phyloP scores from a whole-genome alignment of 129 eudicot genomes.

The Helianthus tuberosus region DNA sequence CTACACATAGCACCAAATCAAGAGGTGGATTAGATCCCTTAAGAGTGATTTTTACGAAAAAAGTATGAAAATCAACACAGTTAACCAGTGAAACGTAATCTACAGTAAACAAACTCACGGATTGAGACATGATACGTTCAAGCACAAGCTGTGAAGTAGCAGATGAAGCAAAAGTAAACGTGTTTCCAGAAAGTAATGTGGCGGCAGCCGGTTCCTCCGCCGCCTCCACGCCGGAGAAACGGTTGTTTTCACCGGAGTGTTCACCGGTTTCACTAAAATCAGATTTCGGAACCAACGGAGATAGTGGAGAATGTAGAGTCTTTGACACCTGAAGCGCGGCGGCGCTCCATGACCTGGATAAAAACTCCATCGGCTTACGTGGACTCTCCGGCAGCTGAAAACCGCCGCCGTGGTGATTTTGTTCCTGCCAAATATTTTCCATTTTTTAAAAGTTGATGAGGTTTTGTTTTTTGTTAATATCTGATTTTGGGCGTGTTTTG shows the following conservation, averaged over 20 bases:
- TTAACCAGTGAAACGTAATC: not conserved
- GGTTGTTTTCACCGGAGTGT: constrained; percentile 28
- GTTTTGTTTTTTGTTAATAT: constrained; percentile 16
- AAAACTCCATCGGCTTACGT: constrained; percentile 85
- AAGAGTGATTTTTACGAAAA: not conserved
- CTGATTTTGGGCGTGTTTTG: constrained; percentile 22
- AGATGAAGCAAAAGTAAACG: constrained; percentile 93
- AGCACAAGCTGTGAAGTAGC: constrained; percentile 93
- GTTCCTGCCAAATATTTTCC: constrained; percentile 61
- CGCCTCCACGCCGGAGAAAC: constrained; percentile 36
- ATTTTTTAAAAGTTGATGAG: constrained; percentile 35
- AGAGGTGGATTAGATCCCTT: no score
- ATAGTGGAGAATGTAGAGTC: constrained; percentile 57
- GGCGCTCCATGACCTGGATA: constrained; percentile 94
- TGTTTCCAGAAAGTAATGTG: constrained; percentile 61
- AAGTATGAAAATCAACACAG: not conserved
- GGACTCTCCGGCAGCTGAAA: constrained; percentile 89
- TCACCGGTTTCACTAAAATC: constrained; percentile 15
- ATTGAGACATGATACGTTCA: constrained; percentile 96
- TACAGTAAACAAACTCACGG: constrained; percentile 46
- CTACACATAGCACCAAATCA: no score
- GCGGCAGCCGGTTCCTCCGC: constrained; percentile 44
- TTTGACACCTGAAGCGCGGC: constrained; percentile 82
- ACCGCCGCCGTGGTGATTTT: constrained; percentile 38
- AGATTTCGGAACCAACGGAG: constrained; percentile 38